Evolutionary conservation across 768 basidiomycete genomes (phyloP), one percentile per base, ranked within the genome.

Genomic region (Pleurotus ostreatus): DNA sequence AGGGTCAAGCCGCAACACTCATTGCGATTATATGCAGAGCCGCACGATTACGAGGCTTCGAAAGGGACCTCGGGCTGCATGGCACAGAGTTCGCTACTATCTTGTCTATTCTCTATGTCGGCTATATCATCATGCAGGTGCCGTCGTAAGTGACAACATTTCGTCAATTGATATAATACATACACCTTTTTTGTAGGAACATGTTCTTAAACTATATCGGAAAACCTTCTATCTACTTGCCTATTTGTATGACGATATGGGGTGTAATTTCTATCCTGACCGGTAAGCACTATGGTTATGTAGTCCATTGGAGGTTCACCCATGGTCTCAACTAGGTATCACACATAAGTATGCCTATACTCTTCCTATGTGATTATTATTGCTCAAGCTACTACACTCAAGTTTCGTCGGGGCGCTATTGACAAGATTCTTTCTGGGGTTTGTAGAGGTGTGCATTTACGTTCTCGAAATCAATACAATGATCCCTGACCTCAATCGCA

Each of bases 401-500:
- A 84, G 83, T 66, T 94, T 85, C 60, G 66, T 74, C n/a, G 79
- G 83, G 18, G 86, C 79, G 5, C 75, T 90, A 9, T 67, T 83
- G 11, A 84, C 84, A 0, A 78, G 91, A 18, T 92, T 93, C 70
- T 80, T 88, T 66, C 76, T 93, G 34, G 92, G 92, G 38, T 86
- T 87, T 59, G 75, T 82, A n/a, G 83, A 83, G 58, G 51, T 53
- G 7, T 45, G 22, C 55, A 12, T 49, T 8, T 16, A 0, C 9
- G 46, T 44, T 23, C n/a, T 13, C 48, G 49, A 15, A 56, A 25
- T n/a, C 30, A 11, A 34, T 37, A 44, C 5, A 40, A n/a, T 15
- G 15, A 62, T 60, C 53, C 3, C 46, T 61, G 34, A 60, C 54
- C n/a, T 18, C 23, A 34, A 23, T 5, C 6, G 3, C 13, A 53